Percentiles rank a stretch among this genome's conserved stretches.
These are phyloP conservation scores for Labyrinthula sp. DNA, from an alignment of 352 stramenopile species.

Conservation along the genomic window DNA sequence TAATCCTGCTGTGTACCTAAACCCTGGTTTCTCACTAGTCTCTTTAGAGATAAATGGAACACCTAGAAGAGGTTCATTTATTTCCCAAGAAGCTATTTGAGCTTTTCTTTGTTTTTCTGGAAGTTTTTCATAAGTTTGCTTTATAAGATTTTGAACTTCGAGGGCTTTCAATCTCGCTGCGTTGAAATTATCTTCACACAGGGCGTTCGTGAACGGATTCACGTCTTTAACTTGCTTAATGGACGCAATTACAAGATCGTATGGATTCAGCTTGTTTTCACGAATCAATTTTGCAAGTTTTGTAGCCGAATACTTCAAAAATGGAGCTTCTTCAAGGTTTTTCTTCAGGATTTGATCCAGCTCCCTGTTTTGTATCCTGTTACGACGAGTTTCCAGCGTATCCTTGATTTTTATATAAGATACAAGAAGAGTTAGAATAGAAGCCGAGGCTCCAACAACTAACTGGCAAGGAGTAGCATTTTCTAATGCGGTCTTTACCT, in stretches of 20 bases:
- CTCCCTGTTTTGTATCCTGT: too few species aligned
- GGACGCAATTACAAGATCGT: constrained; percentile 3
- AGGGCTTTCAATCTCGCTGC: constrained; percentile 3
- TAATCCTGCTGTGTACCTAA: constrained; percentile 13
- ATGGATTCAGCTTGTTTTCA: constrained; percentile 7
- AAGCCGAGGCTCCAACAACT: too few species aligned
- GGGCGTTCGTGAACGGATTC: constrained; percentile 4
- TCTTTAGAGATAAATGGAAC: constrained; percentile 29
- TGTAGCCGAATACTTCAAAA: neutral
- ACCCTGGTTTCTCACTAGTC: constrained; percentile 14
- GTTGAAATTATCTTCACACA: neutral
- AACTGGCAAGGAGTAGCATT: too few species aligned
- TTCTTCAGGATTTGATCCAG: too few species aligned
- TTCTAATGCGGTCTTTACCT: too few species aligned
- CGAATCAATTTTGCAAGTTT: constrained; percentile 4
- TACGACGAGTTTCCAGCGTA: too few species aligned
- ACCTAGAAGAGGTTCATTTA: constrained; percentile 19
- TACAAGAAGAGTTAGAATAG: too few species aligned
- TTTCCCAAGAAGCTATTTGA: constrained; percentile 1
- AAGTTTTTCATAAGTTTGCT: neutral
- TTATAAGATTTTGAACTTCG: neutral
- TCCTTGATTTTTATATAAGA: too few species aligned
- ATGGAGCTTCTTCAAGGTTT: too few species aligned
- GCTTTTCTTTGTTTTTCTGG: neutral
- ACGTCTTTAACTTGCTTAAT: neutral